Percentiles rank a stretch among this genome's conserved stretches.
These are phyloP conservation scores for Urtica urens DNA, from an alignment of 306 rosid genomes.

Conservation along the genomic window DNA sequence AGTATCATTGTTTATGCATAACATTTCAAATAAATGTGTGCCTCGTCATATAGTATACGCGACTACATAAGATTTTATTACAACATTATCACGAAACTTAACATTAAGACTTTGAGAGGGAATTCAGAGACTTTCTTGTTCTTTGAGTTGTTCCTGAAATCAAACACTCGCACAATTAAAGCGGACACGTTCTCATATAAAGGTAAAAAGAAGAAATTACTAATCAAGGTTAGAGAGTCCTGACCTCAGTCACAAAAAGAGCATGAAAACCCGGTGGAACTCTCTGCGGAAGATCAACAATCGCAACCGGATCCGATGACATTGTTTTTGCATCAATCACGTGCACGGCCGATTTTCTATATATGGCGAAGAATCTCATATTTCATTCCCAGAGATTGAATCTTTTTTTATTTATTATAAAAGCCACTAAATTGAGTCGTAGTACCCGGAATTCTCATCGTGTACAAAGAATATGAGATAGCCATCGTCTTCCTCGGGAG, in stretches of 20 bases:
- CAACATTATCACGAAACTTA: too few species aligned
- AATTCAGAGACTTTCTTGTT: slow-evolving; percentile 38
- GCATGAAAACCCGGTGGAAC: slow-evolving; percentile 95
- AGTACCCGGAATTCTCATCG: slow-evolving; percentile 65
- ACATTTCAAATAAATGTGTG: too few species aligned
- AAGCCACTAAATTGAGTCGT: not conserved
- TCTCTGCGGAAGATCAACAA: slow-evolving; percentile 69
- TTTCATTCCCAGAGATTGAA: not conserved
- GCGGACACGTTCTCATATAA: too few species aligned
- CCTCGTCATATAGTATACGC: too few species aligned
- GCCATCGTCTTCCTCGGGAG: slow-evolving; percentile 94
- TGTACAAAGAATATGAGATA: slow-evolving; percentile 76
- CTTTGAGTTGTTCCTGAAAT: slow-evolving; percentile 64
- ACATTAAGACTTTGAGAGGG: too few species aligned
- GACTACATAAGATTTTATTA: too few species aligned
- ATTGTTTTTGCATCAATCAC: slow-evolving; percentile 81
- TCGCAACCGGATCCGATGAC: slow-evolving; percentile 82
- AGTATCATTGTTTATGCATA: too few species aligned
- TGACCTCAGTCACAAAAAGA: slow-evolving; percentile 80
- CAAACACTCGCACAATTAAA: not conserved
- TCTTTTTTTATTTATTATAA: too few species aligned
- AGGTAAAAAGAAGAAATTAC: too few species aligned
- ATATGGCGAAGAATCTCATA: not conserved
- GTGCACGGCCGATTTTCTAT: slow-evolving; percentile 65
- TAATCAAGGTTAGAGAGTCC: not conserved